Evolutionary conservation across 306 rosid species (phyloP).

Genomic region (Gastrolobium villosum): DNA sequence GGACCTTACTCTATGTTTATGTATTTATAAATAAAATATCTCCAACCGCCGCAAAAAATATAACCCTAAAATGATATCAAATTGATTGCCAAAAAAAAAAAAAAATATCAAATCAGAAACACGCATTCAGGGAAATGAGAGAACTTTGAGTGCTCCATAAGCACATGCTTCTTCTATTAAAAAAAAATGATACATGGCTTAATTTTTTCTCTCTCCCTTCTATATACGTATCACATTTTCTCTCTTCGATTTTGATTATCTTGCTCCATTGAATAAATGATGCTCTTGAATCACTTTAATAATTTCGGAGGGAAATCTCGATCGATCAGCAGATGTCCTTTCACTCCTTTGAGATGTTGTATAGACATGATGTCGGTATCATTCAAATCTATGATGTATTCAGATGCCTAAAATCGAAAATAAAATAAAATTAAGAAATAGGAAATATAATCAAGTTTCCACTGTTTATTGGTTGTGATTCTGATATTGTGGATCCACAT

Average conservation of each 20-base stretch:
- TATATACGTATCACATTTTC: too few species aligned
- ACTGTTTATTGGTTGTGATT: conserved; percentile 27
- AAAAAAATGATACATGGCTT: too few species aligned
- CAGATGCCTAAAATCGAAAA: neutral
- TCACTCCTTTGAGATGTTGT: conserved; percentile 30
- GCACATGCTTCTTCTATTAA: too few species aligned
- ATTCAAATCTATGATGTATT: conserved; percentile 32
- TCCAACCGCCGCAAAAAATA: too few species aligned
- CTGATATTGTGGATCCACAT: conserved; percentile 3
- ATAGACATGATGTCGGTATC: conserved; percentile 44
- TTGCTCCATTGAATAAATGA: too few species aligned
- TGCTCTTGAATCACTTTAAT: too few species aligned
- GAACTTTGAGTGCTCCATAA: neutral
- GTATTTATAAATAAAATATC: too few species aligned
- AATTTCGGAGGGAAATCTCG: conserved; percentile 15
- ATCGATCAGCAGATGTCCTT: conserved; percentile 40
- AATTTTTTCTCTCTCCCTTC: too few species aligned
- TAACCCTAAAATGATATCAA: too few species aligned
- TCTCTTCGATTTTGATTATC: too few species aligned
- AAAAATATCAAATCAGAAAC: conserved; percentile 30
- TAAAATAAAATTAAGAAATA: neutral
- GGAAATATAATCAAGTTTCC: conserved; percentile 3
- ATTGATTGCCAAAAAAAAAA: neutral
- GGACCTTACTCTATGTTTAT: too few species aligned
- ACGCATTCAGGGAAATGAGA: conserved; percentile 36